phyloP scores from a whole-genome alignment of 2,329 filamentous ascomycete genomes.

The Pseudogymnoascus sp. region DNA sequence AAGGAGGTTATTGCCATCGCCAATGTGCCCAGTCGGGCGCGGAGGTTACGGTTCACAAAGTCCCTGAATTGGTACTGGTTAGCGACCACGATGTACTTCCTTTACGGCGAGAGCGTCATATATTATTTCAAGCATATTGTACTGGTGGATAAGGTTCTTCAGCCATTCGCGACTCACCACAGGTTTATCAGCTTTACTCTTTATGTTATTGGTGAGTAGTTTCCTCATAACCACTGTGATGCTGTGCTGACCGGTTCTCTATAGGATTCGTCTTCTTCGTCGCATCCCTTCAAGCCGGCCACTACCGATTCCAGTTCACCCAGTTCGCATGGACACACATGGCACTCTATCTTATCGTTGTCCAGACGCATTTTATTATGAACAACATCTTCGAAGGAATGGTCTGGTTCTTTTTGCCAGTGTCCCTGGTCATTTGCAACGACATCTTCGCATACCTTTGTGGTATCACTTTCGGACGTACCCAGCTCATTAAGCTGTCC shows the following conservation, averaged over 20 bases:
- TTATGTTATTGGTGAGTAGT: constrained; percentile 79
- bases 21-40: constrained; percentile 84
- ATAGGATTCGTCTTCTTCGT: constrained; percentile 97
- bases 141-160: constrained; percentile 83
- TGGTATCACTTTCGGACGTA: constrained; percentile 92
- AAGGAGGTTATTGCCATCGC: constrained; percentile 99
- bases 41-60: constrained; percentile 89
- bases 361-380: constrained; percentile 98
- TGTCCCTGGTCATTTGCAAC: constrained; percentile 92
- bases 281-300: constrained; percentile 83
- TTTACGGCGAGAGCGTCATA: constrained; percentile 97
- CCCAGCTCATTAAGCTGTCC: constrained; percentile 94
- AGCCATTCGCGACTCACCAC: constrained; percentile 93
- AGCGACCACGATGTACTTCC: constrained; percentile 97
- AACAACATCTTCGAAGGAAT: constrained; percentile 99
- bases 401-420: constrained; percentile 99
- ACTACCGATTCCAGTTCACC: constrained; percentile 98
- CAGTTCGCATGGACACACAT: constrained; percentile 99
- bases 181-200: constrained; percentile 98
- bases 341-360: constrained; percentile 95
- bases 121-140: constrained; percentile 99
- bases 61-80: constrained; percentile 99
- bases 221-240: not conserved
- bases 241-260: constrained; percentile 27
- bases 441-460: constrained; percentile 98